A percentile compares a stretch with the other conserved stretches of the same genome.
Conservation (phyloP, 208 protist genomes). For the Crithidia bombi region DNA sequence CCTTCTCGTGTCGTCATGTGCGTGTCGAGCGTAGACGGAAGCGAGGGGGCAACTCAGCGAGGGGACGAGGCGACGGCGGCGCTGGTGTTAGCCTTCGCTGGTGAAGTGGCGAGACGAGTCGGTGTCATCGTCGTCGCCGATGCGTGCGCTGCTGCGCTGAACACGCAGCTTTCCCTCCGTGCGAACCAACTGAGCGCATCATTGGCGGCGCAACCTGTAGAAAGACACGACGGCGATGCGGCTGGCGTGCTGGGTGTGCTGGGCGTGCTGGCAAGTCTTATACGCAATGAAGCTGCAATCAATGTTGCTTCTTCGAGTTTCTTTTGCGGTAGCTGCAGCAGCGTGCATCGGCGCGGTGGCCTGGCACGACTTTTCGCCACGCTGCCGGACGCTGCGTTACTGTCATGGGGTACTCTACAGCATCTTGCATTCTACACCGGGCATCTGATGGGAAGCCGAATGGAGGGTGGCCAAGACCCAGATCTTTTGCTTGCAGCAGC, state of each 20-base stretch:
- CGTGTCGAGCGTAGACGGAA: background rate
- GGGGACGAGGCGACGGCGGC: too few species aligned
- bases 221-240: background rate
- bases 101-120: background rate
- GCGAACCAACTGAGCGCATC: background rate
- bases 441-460: background rate
- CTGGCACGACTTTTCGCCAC: background rate
- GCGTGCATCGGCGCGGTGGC: background rate
- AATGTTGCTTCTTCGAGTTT: background rate
- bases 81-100: background rate
- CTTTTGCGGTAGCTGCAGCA: background rate
- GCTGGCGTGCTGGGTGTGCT: background rate
- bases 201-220: background rate
- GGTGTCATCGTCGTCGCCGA: background rate
- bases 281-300: background rate
- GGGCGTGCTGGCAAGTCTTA: background rate
- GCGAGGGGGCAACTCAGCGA: background rate
- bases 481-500: constrained; percentile 6
- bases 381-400: background rate
- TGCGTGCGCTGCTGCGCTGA: background rate
- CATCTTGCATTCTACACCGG: constrained; percentile 20
- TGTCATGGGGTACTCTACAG: constrained; percentile 8
- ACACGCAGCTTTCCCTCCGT: background rate
- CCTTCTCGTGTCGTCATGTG: background rate
- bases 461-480: background rate